Base-by-base conservation (phyloP, 768 basidiomycete species). In the Mycena polygramma region DNA sequence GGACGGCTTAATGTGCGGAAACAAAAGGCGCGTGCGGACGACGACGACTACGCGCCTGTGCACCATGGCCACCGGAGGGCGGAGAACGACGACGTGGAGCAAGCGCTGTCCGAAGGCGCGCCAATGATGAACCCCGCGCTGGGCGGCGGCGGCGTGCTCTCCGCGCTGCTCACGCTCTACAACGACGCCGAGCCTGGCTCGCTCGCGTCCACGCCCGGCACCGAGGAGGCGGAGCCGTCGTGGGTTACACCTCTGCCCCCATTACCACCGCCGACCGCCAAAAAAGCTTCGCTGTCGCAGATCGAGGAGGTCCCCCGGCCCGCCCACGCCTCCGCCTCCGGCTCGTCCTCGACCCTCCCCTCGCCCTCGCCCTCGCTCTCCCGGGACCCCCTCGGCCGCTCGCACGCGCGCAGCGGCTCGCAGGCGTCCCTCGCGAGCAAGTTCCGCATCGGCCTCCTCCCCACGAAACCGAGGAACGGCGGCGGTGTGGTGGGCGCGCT, bases 401-500 rank as follows among this genome's bases (percentile, higher is more conserved):
- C 66, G 51, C 65, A 62, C 37, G n/a, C 61, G 37, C 65, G 63
- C n/a, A 49, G 52, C 15, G 63, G 55, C 14, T 70, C 74, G 15
- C 48, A 61, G 60, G 13, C 52, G 1, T 72, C 73, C 2, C 19
- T 70, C 19, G 69, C 57, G 1, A n/a, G 57, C 11, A 48, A 55
- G 19, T 39, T 67, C 9, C 49, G 57, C 13, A 58, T 57, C 58
- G 22, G 39, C n/a, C n/a, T n/a, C n/a, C n/a, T n/a, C n/a, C n/a
- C n/a, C n/a, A n/a, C n/a, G n/a, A n/a, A n/a, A n/a, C n/a, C n/a
- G 30, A 30, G 30, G 30, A 89, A 81, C 72, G 84, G 84, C 24
- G 91, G 83, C 0, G 91, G 91, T 7, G 91, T 91, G 2, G 86
- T 92, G 68, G 93, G 91, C 0, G 86, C 92, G 6, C 85, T 95